Evolutionary conservation across 805 yeast species (phyloP).

Genomic region (Metschnikowia cubensis): DNA sequence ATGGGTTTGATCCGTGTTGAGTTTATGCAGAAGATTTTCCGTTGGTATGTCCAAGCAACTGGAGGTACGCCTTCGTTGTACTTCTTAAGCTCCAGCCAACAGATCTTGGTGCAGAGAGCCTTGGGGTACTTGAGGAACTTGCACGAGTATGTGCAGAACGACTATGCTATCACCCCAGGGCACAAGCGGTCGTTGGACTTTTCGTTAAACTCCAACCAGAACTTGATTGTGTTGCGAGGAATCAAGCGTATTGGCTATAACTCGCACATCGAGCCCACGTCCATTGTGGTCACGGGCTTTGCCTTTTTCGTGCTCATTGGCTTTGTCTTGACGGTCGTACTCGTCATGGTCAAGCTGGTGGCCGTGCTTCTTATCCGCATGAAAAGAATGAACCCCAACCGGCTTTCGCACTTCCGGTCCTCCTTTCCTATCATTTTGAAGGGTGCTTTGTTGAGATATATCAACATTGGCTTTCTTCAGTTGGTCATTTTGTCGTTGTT

Average conservation of each 20-base stretch:
- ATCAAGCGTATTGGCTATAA: conserved; percentile 77
- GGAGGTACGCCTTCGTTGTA: conserved; percentile 81
- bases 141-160: conserved; percentile 19
- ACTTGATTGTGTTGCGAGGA: conserved; percentile 73
- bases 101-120: conserved; percentile 74
- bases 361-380: conserved; percentile 45
- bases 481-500: conserved; percentile 73
- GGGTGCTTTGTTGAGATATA: conserved; percentile 74
- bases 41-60: conserved; percentile 84
- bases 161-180: conserved; percentile 7
- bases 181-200: conserved; percentile 31
- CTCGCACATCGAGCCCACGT: conserved; percentile 75
- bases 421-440: conserved; percentile 62
- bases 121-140: conserved; percentile 27
- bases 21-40: conserved; percentile 81
- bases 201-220: conserved; percentile 48
- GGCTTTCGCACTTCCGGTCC: conserved; percentile 46
- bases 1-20: conserved; percentile 78
- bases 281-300: conserved; percentile 81
- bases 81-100: conserved; percentile 55
- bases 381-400: conserved; percentile 48
- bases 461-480: conserved; percentile 83
- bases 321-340: conserved; percentile 60
- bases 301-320: conserved; percentile 80
- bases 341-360: conserved; percentile 51